phyloP scores from a whole-genome alignment of 73 alveolate genomes.

The Symbiodinium natans region DNA sequence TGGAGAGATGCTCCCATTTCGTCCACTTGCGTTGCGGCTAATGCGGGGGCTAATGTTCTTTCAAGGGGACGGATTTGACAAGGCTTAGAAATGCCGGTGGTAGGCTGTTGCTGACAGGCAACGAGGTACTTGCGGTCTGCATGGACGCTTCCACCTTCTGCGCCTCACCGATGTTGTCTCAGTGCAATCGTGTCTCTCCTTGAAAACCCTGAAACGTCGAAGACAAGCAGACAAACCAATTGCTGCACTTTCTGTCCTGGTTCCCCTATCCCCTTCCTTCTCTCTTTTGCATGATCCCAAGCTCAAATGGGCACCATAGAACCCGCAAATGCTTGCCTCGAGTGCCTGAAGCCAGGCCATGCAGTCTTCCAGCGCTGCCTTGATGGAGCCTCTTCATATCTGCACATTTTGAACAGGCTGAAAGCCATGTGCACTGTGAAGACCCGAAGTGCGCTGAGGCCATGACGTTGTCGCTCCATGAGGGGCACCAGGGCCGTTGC shows the following conservation, averaged over 20 bases:
- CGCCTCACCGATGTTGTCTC: not conserved
- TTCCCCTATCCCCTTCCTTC: not conserved
- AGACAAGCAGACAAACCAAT: too few species aligned
- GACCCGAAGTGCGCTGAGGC: not conserved
- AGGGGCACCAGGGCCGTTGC: slow-evolving; percentile 36
- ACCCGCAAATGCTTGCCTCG: not conserved
- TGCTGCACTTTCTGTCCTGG: too few species aligned
- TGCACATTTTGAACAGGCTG: too few species aligned
- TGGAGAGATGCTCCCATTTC: too few species aligned
- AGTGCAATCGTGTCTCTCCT: too few species aligned
- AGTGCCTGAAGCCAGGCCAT: not conserved
- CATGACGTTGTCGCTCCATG: slow-evolving; percentile 52
- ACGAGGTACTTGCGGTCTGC: not conserved
- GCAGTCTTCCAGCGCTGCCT: slow-evolving; percentile 23
- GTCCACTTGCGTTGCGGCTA: too few species aligned
- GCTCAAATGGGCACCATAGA: not conserved
- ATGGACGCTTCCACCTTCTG: not conserved
- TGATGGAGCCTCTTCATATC: slow-evolving; percentile 45
- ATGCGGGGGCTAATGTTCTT: too few species aligned
- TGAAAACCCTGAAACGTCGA: too few species aligned
- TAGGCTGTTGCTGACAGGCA: too few species aligned
- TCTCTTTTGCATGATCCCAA: not conserved
- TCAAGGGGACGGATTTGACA: too few species aligned
- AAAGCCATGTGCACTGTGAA: not conserved
- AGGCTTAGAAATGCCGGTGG: too few species aligned